A percentile compares a stretch with the other conserved stretches of the same genome.
phyloP scores from a whole-genome alignment of 305 asterid genomes.

The Solanum hybrid region DNA sequence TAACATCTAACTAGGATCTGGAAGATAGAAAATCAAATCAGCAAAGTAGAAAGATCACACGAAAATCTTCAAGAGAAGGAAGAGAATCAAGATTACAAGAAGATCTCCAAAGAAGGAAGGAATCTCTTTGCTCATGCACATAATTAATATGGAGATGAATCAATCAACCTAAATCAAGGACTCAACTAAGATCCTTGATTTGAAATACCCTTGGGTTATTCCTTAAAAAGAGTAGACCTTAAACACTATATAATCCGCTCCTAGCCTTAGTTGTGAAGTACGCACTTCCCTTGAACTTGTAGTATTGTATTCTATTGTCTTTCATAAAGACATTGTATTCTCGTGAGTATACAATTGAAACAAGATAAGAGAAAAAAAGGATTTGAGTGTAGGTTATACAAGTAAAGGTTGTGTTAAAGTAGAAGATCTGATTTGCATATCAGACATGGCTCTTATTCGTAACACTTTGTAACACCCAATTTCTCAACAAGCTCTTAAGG shows the following conservation, averaged over 20 bases:
- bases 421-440: background rate
- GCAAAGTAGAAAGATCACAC: background rate
- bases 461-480: background rate
- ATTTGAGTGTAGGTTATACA: background rate
- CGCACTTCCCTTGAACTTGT: background rate
- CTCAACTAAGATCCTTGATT: background rate
- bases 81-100: background rate
- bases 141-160: background rate
- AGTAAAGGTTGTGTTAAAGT: background rate
- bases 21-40: background rate
- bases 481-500: background rate
- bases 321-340: background rate
- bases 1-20: background rate
- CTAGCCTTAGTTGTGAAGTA: background rate
- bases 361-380: no score
- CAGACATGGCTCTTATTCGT: background rate
- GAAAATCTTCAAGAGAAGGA: background rate
- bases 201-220: background rate
- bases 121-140: background rate
- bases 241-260: background rate
- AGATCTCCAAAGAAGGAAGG: background rate
- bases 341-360: no score
- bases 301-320: background rate
- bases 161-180: background rate
- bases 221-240: background rate